A percentile compares a stretch with the other conserved stretches of the same genome.
These are phyloP conservation scores for Mucor racemosus DNA, from an alignment of 371 early-diverging fungal species.

Conservation along the genomic window DNA sequence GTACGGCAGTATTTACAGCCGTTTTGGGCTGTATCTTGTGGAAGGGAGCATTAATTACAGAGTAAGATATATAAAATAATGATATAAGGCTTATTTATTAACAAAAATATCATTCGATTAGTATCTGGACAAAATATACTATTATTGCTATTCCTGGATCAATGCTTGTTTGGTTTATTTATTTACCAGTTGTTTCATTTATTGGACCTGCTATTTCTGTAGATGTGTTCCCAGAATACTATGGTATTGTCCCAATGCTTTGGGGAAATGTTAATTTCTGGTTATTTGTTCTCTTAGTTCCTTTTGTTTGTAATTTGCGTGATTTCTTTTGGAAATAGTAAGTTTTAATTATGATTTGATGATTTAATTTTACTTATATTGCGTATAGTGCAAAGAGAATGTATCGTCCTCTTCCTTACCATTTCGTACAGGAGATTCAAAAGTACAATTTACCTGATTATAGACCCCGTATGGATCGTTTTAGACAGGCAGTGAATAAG, in stretches of 20 bases:
- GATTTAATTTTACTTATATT: neutral
- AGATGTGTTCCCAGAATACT: constrained; percentile 70
- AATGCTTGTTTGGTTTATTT: constrained; percentile 86
- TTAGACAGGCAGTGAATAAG: constrained; percentile 97
- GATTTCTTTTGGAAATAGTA: constrained; percentile 95
- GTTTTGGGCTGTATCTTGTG: constrained; percentile 80
- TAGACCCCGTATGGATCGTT: constrained; percentile 95
- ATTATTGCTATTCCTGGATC: constrained; percentile 83
- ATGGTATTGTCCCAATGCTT: constrained; percentile 77
- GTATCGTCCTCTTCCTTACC: constrained; percentile 83
- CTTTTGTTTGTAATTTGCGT: constrained; percentile 80
- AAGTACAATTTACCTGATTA: constrained; percentile 98
- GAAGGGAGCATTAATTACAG: constrained; percentile 86
- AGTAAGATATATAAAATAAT: constrained; percentile 49
- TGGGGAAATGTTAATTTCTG: constrained; percentile 86
- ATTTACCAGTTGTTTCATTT: constrained; percentile 84
- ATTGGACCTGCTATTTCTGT: constrained; percentile 83
- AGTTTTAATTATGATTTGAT: constrained; percentile 30
- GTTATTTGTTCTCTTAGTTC: constrained; percentile 82
- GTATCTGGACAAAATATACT: constrained; percentile 87
- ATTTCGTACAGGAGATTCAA: constrained; percentile 97
- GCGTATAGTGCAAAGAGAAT: constrained; percentile 72
- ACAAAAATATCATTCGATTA: constrained; percentile 17
- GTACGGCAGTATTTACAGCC: constrained; percentile 78
- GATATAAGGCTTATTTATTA: neutral